Percentiles rank a stretch among this genome's conserved stretches.
These are phyloP conservation scores for Articulospora tetracladia DNA, from an alignment of 495 filamentous ascomycete species.

Conservation along the genomic window DNA sequence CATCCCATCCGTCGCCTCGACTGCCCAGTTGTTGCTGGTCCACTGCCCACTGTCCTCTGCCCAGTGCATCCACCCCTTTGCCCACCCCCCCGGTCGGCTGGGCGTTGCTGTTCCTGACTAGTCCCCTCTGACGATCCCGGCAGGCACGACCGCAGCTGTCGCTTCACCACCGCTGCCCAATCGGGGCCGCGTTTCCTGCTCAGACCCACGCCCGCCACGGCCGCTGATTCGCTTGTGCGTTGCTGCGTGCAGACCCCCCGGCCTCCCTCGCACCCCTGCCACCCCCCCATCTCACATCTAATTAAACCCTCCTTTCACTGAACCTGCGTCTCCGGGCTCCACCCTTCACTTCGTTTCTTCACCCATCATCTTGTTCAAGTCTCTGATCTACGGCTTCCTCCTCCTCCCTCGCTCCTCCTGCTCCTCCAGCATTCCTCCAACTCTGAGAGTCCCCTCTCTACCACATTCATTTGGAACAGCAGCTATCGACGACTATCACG, in stretches of 20 bases:
- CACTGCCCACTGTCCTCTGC: too few relatives aligned
- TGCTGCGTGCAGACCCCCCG: too few relatives aligned
- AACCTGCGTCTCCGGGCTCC: background rate
- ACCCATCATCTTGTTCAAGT: constrained; percentile 1
- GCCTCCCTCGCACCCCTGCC: background rate
- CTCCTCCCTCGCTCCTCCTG: constrained; percentile 23
- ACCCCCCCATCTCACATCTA: background rate
- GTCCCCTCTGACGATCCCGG: background rate
- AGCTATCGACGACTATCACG: background rate
- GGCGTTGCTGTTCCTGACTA: background rate
- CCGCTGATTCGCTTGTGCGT: background rate
- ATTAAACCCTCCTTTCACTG: background rate
- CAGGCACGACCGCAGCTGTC: background rate
- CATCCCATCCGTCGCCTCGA: too few relatives aligned
- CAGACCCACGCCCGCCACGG: background rate
- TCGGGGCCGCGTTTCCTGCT: background rate
- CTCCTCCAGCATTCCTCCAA: constrained; percentile 29
- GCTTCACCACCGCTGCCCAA: background rate
- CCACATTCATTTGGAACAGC: constrained; percentile 56
- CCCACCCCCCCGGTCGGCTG: background rate
- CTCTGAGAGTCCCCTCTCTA: constrained; percentile 52
- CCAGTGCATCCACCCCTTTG: background rate
- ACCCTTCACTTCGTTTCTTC: background rate
- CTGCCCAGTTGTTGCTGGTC: too few relatives aligned
- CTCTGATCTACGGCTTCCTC: constrained; percentile 7